These are phyloP conservation scores for Citrus australasica DNA, from an alignment of 345 rosid genomes.

Conservation along the genomic window DNA sequence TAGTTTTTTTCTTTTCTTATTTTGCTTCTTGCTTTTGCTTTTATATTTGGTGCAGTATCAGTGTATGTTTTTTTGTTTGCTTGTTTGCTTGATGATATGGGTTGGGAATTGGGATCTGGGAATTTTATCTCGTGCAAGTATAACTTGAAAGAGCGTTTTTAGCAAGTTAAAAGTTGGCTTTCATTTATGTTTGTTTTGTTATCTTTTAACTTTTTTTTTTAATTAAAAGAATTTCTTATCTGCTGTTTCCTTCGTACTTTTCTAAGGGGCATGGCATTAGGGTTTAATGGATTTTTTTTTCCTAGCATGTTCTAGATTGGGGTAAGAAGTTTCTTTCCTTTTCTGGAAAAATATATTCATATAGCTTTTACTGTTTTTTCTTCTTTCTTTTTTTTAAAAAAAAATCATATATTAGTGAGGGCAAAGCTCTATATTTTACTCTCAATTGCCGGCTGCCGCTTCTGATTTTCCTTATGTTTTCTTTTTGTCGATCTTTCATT, in stretches of 20 bases:
- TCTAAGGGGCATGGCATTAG: background rate
- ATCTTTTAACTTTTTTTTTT: background rate
- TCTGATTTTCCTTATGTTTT: background rate
- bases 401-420: background rate
- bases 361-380: background rate
- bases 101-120: constrained; percentile 20
- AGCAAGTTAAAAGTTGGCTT: no score
- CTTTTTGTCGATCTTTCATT: background rate
- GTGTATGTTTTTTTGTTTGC: background rate
- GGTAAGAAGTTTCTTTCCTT: background rate
- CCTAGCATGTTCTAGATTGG: background rate
- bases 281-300: background rate
- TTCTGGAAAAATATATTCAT: background rate
- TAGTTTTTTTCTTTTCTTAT: background rate
- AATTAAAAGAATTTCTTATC: background rate
- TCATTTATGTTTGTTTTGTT: background rate
- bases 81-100: constrained; percentile 1
- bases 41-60: background rate
- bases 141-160: background rate
- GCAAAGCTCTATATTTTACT: background rate
- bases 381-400: background rate
- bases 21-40: background rate
- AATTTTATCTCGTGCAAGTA: background rate
- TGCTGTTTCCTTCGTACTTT: background rate
- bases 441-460: background rate